Evolutionary conservation across 352 stramenopile species (phyloP), one percentile per base, ranked within the genome.

Genomic region (Globisporangium acanthophoron): DNA sequence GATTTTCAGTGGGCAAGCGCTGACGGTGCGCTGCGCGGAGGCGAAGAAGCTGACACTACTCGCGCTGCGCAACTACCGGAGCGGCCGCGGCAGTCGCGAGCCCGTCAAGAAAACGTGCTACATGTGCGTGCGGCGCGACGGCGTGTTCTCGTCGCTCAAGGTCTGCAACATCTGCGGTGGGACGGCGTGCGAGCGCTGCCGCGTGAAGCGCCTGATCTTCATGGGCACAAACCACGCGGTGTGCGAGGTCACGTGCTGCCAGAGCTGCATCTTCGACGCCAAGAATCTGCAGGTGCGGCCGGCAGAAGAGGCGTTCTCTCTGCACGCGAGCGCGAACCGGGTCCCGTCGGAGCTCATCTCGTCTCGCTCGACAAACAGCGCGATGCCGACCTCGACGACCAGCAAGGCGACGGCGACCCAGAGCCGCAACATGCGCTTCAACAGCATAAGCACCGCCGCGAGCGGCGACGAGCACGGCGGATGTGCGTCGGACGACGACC

Each of bases 31-130:
- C 3, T 82, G 71, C 24, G 73, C 76, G 0, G 68, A 83, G 41
- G 76, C 76, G 52, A 85, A 85, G 66, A 83, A 79, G 52, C 58
- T 85, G 18, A 87, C 74, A 48, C 59, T 81, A 20, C 46, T 87
- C 13, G 57, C 73, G 13, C 58, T 58, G 33, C 50, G 43, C 33
- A 64, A 64, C 51, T 54, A 50, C 33, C 44, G 21, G 2, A 1
- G 5, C 5, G 27, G n/a, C 5, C 43, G 54, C n/a, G 24, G 40
- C 40, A 33, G 39, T 7, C 39, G 31, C 20, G 39, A 57, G 15
- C n/a, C 51, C 0, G 7, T 58, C 15, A 18, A 51, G 41, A 41
- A 21, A 37, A 40, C 35, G 13, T 74, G 67, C 35, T 57, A 56
- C 15, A 31, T 71, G 18, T 74, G 67, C 39, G 48, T 50, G 40